Percentiles rank a stretch among this genome's conserved stretches.
Conservation (phyloP, 306 rosid genomes). For the Casuarina glauca region DNA sequence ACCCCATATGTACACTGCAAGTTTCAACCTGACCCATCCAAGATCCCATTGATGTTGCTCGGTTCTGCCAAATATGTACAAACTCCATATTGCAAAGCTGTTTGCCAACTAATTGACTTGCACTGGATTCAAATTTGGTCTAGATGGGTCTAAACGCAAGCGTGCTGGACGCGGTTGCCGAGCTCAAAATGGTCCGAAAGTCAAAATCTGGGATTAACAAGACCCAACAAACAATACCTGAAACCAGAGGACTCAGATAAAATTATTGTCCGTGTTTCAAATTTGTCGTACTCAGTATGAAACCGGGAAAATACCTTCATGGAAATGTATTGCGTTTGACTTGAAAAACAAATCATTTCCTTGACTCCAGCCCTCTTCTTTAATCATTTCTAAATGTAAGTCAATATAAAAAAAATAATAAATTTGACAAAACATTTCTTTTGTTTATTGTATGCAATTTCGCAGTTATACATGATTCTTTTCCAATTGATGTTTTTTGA, state of each 20-base stretch:
- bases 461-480: too few species aligned
- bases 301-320: constrained; percentile 10
- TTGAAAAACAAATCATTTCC: neutral
- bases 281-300: constrained; percentile 5
- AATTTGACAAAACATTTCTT: too few species aligned
- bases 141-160: too few species aligned
- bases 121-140: neutral
- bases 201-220: neutral
- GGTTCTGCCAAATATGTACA: neutral
- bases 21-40: neutral
- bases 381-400: too few species aligned
- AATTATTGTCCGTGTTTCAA: neutral
- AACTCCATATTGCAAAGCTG: constrained; percentile 7
- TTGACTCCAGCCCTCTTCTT: neutral
- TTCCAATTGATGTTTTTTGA: too few species aligned
- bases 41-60: neutral
- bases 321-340: constrained; percentile 11
- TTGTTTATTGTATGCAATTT: too few species aligned
- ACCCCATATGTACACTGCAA: neutral
- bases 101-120: constrained; percentile 25
- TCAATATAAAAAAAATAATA: too few species aligned
- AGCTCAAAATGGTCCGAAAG: neutral
- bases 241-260: neutral
- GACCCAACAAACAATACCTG: neutral
- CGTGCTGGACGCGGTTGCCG: neutral